phyloP scores from a whole-genome alignment of 2,329 filamentous ascomycete species.

The Penicillium sp. region DNA sequence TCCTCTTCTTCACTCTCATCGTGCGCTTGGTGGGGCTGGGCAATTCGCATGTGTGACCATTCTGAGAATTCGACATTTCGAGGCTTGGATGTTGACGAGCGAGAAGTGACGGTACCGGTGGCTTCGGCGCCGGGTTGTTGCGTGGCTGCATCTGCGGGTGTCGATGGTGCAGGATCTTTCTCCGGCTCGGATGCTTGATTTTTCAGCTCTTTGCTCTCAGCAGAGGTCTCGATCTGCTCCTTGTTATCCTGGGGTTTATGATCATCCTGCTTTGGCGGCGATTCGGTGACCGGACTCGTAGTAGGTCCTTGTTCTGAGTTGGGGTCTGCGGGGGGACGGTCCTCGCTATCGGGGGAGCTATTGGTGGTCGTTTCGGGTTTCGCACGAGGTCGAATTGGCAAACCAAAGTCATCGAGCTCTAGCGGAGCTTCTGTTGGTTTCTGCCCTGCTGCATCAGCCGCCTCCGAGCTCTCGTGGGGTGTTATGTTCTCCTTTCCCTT shows the following conservation, averaged over 20 bases:
- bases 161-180: slow-evolving; percentile 8
- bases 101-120: slow-evolving; percentile 7
- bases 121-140: slow-evolving; percentile 14
- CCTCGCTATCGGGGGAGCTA: slow-evolving; percentile 19
- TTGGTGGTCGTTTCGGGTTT: slow-evolving; percentile 18
- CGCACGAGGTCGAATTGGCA: slow-evolving; percentile 38
- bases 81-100: slow-evolving; percentile 29
- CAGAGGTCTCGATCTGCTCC: not conserved
- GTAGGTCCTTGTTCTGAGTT: slow-evolving; percentile 10
- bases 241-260: not conserved
- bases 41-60: slow-evolving; percentile 86
- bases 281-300: not conserved
- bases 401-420: slow-evolving; percentile 45
- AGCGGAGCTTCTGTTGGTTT: slow-evolving; percentile 10
- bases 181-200: slow-evolving; percentile 7
- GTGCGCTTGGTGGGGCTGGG: slow-evolving; percentile 50
- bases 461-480: slow-evolving; percentile 4
- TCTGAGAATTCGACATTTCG: slow-evolving; percentile 64
- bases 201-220: not conserved
- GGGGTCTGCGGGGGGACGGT: slow-evolving; percentile 25
- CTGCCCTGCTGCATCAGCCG: slow-evolving; percentile 2
- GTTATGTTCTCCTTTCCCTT: slow-evolving; percentile 21
- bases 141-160: slow-evolving; percentile 1
- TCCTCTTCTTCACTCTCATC: slow-evolving; percentile 53
- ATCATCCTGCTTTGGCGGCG: not conserved